Conservation (phyloP, 495 filamentous ascomycete genomes). For the Xylaria venustula region DNA sequence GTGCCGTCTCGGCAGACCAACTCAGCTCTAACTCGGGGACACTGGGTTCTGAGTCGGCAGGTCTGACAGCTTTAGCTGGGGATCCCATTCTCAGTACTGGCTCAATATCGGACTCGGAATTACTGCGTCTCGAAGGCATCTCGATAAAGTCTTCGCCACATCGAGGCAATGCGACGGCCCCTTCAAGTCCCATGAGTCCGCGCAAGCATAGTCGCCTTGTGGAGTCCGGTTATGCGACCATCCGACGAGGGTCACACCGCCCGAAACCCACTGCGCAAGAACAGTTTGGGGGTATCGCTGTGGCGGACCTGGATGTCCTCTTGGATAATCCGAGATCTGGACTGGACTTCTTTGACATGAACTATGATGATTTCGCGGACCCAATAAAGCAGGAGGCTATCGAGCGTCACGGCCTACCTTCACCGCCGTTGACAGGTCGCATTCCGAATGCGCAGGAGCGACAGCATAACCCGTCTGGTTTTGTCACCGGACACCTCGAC, state of each 20-base stretch:
- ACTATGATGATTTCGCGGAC: slow-evolving; percentile 17
- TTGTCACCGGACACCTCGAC: slow-evolving; percentile 35
- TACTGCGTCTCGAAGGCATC: slow-evolving; percentile 45
- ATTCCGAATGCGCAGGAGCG: slow-evolving; percentile 27
- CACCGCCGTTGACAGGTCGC: slow-evolving; percentile 34
- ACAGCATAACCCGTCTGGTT: slow-evolving; percentile 14
- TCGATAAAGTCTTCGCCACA: slow-evolving; percentile 37
- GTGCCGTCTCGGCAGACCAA: slow-evolving; percentile 8
- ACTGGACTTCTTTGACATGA: slow-evolving; percentile 16
- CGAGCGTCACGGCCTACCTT: slow-evolving; percentile 18
- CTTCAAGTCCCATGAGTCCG: slow-evolving; percentile 20
- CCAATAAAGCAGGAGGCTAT: slow-evolving; percentile 16
- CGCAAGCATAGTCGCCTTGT: slow-evolving; percentile 25
- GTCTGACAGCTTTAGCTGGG: slow-evolving; percentile 14
- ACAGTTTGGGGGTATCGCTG: background rate
- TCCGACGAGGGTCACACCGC: slow-evolving; percentile 23
- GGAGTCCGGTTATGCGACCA: slow-evolving; percentile 20
- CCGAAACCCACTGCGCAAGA: slow-evolving; percentile 15
- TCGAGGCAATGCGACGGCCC: slow-evolving; percentile 23
- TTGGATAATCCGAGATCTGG: slow-evolving; percentile 1
- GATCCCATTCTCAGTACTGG: slow-evolving; percentile 30
- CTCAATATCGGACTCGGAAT: slow-evolving; percentile 48
- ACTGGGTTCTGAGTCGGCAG: no score
- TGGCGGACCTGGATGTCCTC: slow-evolving; percentile 11
- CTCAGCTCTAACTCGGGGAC: slow-evolving; percentile 9